Conservation (phyloP, 2,329 filamentous ascomycete species). For the Penicillium sp. region DNA sequence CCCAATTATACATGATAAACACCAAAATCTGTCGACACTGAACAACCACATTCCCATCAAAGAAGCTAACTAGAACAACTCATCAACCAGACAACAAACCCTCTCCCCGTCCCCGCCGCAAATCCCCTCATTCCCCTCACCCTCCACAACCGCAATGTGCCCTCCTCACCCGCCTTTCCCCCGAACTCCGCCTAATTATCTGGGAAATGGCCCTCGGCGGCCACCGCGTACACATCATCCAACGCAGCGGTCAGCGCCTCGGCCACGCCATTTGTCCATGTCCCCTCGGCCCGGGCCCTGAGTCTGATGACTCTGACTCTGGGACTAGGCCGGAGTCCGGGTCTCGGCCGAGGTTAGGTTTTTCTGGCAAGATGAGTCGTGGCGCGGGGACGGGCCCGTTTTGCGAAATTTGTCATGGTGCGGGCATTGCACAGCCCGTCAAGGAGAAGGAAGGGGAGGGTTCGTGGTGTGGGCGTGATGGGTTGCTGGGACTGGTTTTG, state of each 20-base stretch:
- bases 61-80: neutral
- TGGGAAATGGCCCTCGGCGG: constrained; percentile 39
- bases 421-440: constrained; percentile 30
- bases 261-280: constrained; percentile 37
- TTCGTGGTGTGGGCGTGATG: neutral
- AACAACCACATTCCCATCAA: too few species aligned
- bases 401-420: constrained; percentile 40
- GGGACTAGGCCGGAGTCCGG: constrained; percentile 2
- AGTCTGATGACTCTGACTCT: neutral
- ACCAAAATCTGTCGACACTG: too few species aligned
- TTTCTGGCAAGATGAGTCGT: too few species aligned
- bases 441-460: constrained; percentile 27
- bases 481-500: constrained; percentile 33
- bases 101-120: constrained; percentile 19
- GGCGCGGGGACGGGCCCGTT: neutral
- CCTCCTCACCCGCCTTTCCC: constrained; percentile 36
- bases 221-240: constrained; percentile 40
- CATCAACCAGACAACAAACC: constrained; percentile 33
- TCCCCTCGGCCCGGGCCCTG: neutral
- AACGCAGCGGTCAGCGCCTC: constrained; percentile 34
- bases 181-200: constrained; percentile 41
- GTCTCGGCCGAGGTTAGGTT: neutral
- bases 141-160: constrained; percentile 21
- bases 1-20: neutral
- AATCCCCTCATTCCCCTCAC: constrained; percentile 13